Conservation (phyloP, 2,329 filamentous ascomycete genomes). For the Magnaporthales sp. region DNA sequence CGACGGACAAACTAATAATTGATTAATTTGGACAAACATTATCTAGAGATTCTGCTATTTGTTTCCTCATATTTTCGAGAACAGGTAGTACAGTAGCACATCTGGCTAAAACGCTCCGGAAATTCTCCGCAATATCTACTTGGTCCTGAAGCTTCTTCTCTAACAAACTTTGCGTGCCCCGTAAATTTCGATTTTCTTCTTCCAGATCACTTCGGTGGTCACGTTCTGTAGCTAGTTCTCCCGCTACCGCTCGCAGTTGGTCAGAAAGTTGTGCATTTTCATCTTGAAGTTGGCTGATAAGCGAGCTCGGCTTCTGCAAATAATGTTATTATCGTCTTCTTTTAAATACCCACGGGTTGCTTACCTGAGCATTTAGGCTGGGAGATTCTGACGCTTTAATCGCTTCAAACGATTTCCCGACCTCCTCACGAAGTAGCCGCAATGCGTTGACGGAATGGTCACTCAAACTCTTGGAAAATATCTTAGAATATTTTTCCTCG, state of each 20-base stretch:
- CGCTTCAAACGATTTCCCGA: neutral
- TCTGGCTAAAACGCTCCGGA: neutral
- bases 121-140: neutral
- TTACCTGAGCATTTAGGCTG: neutral
- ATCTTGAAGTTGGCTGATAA: neutral
- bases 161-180: neutral
- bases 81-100: neutral
- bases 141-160: neutral
- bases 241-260: neutral
- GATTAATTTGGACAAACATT: neutral
- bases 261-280: neutral
- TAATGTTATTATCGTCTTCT: neutral
- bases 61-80: neutral
- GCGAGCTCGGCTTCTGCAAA: neutral
- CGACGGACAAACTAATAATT: neutral
- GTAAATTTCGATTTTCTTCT: neutral
- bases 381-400: neutral
- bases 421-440: neutral
- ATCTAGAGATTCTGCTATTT: neutral
- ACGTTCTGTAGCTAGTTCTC: neutral
- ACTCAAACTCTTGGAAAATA: neutral
- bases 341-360: neutral
- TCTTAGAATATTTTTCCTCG: neutral
- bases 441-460: neutral
- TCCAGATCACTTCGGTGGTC: neutral